These are phyloP conservation scores for Byssochlamys sp. DNA, from an alignment of 2,329 filamentous ascomycete species.

Conservation along the genomic window DNA sequence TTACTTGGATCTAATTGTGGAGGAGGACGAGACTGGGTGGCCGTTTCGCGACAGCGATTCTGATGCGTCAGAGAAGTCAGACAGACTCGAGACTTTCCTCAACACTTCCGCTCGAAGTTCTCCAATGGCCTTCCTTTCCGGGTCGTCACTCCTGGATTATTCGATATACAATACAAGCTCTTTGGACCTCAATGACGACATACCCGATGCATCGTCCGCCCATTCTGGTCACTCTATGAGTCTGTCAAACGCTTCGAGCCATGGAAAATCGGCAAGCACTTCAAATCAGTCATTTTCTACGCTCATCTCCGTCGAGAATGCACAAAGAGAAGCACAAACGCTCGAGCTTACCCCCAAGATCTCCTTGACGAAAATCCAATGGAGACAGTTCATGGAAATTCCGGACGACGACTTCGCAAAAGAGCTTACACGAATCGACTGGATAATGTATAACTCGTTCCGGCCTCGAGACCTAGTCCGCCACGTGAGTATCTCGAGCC, in stretches of 20 bases:
- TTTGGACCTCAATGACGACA: constrained; percentile 30
- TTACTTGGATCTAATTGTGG: constrained; percentile 64
- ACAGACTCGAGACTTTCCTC: constrained; percentile 32
- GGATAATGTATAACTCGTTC: constrained; percentile 95
- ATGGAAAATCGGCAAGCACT: constrained; percentile 29
- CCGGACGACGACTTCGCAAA: constrained; percentile 76
- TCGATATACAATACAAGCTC: constrained; percentile 30
- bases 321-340: constrained; percentile 65
- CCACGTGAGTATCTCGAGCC: constrained; percentile 65
- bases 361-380: constrained; percentile 72
- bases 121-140: constrained; percentile 23
- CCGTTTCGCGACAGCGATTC: constrained; percentile 65
- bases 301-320: constrained; percentile 51
- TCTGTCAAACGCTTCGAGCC: constrained; percentile 30
- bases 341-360: constrained; percentile 61
- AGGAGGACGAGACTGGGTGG: constrained; percentile 91
- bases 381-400: constrained; percentile 80
- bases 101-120: constrained; percentile 33
- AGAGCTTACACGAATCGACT: constrained; percentile 90
- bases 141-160: constrained; percentile 19
- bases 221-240: constrained; percentile 30
- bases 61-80: constrained; percentile 33
- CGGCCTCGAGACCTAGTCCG: constrained; percentile 85
- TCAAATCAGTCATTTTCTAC: constrained; percentile 35
- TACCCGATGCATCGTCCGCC: constrained; percentile 18